Percentiles rank a stretch among this genome's conserved stretches.
Evolutionary conservation across 352 stramenopile genomes (phyloP).

Genomic region (Phytophthora rubi): DNA sequence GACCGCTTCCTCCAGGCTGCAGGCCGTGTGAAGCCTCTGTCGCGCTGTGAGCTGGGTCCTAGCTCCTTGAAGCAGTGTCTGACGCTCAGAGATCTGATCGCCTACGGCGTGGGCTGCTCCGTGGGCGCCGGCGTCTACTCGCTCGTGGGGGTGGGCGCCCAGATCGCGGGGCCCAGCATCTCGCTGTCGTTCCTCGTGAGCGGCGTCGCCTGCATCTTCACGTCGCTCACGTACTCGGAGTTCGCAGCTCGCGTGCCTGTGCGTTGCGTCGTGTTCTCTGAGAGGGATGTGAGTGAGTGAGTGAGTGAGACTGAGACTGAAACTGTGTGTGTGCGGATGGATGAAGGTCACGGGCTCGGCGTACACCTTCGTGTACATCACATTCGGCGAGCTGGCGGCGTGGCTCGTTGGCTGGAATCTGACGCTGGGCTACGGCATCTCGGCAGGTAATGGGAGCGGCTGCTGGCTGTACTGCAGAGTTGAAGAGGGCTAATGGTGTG

Average conservation of each 20-base stretch:
- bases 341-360: constrained; percentile 85
- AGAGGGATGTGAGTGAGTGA: not conserved
- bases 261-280: constrained; percentile 15
- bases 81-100: constrained; percentile 78
- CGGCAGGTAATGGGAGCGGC: constrained; percentile 56
- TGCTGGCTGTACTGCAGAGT: not conserved
- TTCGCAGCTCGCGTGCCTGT: constrained; percentile 88
- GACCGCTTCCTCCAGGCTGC: constrained; percentile 61
- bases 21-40: constrained; percentile 74
- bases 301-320: constrained; percentile 9
- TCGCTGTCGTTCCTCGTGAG: constrained; percentile 92
- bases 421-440: constrained; percentile 94
- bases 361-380: constrained; percentile 92
- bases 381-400: constrained; percentile 86
- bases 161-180: constrained; percentile 87
- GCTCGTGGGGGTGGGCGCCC: constrained; percentile 84
- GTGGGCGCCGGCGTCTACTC: constrained; percentile 94
- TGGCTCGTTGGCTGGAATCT: constrained; percentile 95
- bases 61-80: constrained; percentile 68
- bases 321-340: constrained; percentile 4
- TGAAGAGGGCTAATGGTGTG: not conserved
- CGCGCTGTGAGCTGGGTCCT: constrained; percentile 48
- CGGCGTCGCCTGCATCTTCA: constrained; percentile 90
- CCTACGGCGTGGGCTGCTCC: constrained; percentile 92
- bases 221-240: constrained; percentile 91